A percentile compares a stretch with the other conserved stretches of the same genome.
Conservation (phyloP, 148 eudicot species). For the Pharnaceum exiguum region DNA sequence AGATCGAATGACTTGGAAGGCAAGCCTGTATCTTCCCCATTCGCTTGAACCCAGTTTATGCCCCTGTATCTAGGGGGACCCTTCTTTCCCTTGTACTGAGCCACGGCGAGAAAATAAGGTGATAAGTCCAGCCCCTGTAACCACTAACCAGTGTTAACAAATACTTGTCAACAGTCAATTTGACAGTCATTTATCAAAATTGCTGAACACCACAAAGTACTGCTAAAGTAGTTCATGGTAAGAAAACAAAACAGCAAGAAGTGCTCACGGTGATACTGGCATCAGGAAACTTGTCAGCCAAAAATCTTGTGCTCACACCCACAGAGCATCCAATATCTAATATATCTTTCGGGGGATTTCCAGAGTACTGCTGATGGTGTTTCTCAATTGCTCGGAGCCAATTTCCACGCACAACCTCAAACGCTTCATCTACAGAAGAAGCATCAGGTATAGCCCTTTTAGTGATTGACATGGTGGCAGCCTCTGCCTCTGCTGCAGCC, state of each 20-base stretch:
- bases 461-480: conserved; percentile 84
- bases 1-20: conserved; percentile 80
- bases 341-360: conserved; percentile 38
- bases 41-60: conserved; percentile 84
- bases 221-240: neutral
- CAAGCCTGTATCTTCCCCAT: conserved; percentile 87
- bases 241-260: neutral
- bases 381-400: conserved; percentile 80
- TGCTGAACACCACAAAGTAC: too few relatives aligned
- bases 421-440: conserved; percentile 79
- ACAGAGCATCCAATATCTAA: conserved; percentile 93
- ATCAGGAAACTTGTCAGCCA: conserved; percentile 73
- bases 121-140: conserved; percentile 87
- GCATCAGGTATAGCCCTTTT: conserved; percentile 82
- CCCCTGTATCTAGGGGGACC: conserved; percentile 32
- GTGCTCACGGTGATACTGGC: conserved; percentile 64
- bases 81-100: conserved; percentile 76
- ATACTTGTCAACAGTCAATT: neutral
- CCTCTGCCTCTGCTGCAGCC: conserved; percentile 99
- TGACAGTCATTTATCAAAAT: neutral
- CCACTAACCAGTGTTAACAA: conserved; percentile 12
- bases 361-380: conserved; percentile 63
- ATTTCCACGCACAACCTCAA: conserved; percentile 82
- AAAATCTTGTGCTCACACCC: conserved; percentile 79
- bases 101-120: conserved; percentile 94